These are phyloP conservation scores for Penicillium macrosclerotiorum DNA, from an alignment of 495 filamentous ascomycete genomes.

Conservation along the genomic window DNA sequence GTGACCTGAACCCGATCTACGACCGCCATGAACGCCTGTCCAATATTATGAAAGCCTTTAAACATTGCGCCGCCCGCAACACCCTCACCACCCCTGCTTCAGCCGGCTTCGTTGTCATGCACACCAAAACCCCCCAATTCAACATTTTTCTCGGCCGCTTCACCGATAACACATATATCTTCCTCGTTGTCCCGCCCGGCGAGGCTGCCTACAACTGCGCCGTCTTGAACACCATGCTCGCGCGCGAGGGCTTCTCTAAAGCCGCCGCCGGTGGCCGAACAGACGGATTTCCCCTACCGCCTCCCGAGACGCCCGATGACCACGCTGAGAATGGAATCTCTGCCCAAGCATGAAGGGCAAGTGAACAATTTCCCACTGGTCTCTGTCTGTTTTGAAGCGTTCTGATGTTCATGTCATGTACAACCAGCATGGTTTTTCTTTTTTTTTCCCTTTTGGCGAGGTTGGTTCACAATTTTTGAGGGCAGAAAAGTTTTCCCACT, in stretches of 20 bases:
- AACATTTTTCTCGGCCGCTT: constrained; percentile 90
- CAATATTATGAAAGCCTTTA: constrained; percentile 97
- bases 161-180: constrained; percentile 94
- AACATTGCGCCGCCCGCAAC: constrained; percentile 69
- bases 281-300: constrained; percentile 46
- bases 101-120: constrained; percentile 62
- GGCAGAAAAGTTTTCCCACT: constrained; percentile 15
- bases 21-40: constrained; percentile 93
- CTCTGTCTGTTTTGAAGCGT: constrained; percentile 8
- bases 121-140: constrained; percentile 70
- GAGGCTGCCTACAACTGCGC: constrained; percentile 87
- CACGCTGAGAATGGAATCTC: constrained; percentile 17
- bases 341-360: neutral
- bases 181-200: constrained; percentile 83
- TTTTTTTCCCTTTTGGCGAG: neutral
- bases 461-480: no score
- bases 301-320: constrained; percentile 32
- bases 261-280: constrained; percentile 37
- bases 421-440: constrained; percentile 14
- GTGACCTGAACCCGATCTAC: constrained; percentile 76
- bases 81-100: constrained; percentile 51
- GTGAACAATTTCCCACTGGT: neutral
- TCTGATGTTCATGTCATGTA: constrained; percentile 17
- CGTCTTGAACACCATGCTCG: constrained; percentile 82
- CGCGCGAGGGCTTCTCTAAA: constrained; percentile 70